Conservation (phyloP, 2,329 filamentous ascomycete genomes). For the Fusarium euwallaceae region DNA sequence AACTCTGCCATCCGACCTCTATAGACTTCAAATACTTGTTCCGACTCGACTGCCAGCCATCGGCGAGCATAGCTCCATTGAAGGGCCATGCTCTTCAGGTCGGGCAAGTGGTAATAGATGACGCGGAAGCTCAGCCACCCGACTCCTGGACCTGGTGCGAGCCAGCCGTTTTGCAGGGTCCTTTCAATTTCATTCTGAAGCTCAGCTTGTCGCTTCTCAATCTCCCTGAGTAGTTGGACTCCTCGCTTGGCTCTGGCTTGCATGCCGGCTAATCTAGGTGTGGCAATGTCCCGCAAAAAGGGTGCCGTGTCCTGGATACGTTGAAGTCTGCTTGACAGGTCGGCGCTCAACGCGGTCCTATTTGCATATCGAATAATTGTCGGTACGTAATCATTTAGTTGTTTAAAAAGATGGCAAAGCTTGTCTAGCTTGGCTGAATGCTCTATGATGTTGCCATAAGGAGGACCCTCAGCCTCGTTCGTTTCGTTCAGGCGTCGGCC, state of each 20-base stretch:
- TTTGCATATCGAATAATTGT: not conserved
- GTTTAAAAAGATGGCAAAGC: not conserved
- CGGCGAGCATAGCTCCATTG: not conserved
- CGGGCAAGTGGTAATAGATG: not conserved
- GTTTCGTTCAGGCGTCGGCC: not conserved
- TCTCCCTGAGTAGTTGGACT: not conserved
- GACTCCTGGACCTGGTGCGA: not conserved
- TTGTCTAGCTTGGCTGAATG: not conserved
- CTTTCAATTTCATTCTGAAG: not conserved
- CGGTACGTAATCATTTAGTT: not conserved
- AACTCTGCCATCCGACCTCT: not conserved
- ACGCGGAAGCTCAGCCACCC: not conserved
- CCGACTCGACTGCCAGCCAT: not conserved
- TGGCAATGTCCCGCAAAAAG: not conserved
- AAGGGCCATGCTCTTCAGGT: not conserved
- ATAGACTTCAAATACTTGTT: not conserved
- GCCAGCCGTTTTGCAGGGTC: conserved; percentile 2
- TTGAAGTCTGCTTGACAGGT: not conserved
- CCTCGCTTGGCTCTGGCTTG: not conserved
- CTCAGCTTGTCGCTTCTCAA: not conserved
- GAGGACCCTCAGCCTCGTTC: not conserved
- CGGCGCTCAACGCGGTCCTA: not conserved
- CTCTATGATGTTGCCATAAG: not conserved
- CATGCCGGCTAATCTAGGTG: not conserved
- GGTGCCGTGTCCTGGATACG: not conserved